Evolutionary conservation across 2,329 filamentous ascomycete species (phyloP).

Genomic region (Cytospora piceicola): DNA sequence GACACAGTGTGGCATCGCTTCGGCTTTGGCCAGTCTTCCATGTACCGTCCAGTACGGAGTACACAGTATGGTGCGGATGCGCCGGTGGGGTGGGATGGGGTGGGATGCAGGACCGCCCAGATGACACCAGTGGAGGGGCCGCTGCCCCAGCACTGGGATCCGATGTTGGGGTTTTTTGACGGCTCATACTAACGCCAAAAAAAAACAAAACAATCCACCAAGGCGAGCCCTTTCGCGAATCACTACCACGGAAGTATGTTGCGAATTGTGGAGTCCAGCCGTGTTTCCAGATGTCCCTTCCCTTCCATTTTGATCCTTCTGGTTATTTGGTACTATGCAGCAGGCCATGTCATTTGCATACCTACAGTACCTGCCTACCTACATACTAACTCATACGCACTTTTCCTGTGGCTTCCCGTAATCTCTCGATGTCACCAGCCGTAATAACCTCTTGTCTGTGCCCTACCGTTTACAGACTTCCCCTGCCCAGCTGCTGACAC

Average conservation of each 20-base stretch:
- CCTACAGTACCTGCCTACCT: neutral
- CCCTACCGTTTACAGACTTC: neutral
- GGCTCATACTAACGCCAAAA: neutral
- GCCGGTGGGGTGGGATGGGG: slow-evolving; percentile 15
- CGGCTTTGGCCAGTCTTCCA: neutral
- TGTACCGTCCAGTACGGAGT: slow-evolving; percentile 10
- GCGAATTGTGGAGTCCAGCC: neutral
- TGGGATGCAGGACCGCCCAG: neutral
- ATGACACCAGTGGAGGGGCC: neutral
- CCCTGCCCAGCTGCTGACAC: slow-evolving; percentile 3
- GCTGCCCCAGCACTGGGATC: slow-evolving; percentile 17
- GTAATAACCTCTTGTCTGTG: neutral
- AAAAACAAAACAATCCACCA: neutral
- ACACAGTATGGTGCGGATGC: slow-evolving; percentile 15
- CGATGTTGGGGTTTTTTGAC: slow-evolving; percentile 17
- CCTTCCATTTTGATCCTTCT: neutral
- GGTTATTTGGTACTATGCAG: neutral
- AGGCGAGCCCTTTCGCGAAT: neutral
- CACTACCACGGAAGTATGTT: neutral
- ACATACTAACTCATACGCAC: too few species aligned
- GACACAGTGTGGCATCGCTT: slow-evolving; percentile 22
- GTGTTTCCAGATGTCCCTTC: neutral
- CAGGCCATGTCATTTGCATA: neutral
- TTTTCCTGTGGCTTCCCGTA: neutral
- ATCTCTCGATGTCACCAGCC: neutral